Percentiles rank a stretch among this genome's conserved stretches.
Conservation (phyloP, 331 rosid species). For the Quercus lobata region DNA sequence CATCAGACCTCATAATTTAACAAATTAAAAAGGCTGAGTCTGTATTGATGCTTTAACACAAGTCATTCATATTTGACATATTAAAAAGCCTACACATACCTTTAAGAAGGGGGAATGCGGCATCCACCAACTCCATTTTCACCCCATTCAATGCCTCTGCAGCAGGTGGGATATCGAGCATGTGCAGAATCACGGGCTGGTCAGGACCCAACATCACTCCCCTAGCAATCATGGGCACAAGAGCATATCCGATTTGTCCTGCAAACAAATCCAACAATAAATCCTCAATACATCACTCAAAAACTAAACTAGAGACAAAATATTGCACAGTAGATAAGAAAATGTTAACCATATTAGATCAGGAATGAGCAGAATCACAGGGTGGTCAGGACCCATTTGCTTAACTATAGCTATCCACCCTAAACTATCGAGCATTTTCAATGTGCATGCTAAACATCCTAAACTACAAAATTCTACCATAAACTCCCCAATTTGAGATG, state of each 20-base stretch:
- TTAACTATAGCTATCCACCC: too few species aligned
- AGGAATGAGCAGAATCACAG: neutral
- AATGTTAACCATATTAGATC: neutral
- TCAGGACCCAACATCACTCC: slow-evolving; percentile 84
- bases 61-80: neutral
- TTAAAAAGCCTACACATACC: slow-evolving; percentile 29
- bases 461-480: too few species aligned
- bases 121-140: slow-evolving; percentile 94
- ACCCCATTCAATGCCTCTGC: slow-evolving; percentile 94
- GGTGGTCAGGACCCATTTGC: too few species aligned
- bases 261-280: slow-evolving; percentile 24
- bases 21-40: neutral
- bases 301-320: neutral
- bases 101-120: slow-evolving; percentile 91
- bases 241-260: slow-evolving; percentile 92
- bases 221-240: slow-evolving; percentile 97
- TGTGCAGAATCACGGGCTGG: slow-evolving; percentile 89
- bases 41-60: neutral
- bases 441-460: too few species aligned
- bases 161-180: slow-evolving; percentile 82
- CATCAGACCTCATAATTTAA: neutral
- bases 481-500: too few species aligned
- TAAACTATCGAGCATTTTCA: too few species aligned
- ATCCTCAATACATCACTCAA: neutral
- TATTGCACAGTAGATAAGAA: neutral